Evolutionary conservation across 2,329 filamentous ascomycete genomes (phyloP), one percentile per base, ranked within the genome.

Genomic region (Neurospora crassa): DNA sequence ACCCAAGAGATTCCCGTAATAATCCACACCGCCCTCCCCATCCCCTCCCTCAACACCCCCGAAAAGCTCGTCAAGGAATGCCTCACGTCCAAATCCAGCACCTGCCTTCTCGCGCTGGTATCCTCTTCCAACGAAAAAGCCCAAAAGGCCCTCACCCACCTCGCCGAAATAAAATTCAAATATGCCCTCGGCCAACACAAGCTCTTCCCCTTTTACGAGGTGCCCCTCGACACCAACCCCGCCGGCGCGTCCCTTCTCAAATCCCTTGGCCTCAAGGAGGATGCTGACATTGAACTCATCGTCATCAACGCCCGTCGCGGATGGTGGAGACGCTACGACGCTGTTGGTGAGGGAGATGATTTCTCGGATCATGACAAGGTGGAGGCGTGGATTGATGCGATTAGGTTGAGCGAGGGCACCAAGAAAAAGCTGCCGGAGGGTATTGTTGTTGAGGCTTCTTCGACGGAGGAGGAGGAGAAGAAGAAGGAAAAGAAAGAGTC

Each of bases 351-450:
- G 11, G 88, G 86, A 7, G 77, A 67, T 2, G 83, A 87, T 63
- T 89, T 89, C 67, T 63, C 53, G 14, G 88, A 87, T 70, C 78
- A 85, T 34, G 84, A 87, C 70, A 87, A 86, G 37, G 83, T 99
- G 40, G 93, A 97, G 82, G 83, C 84, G 73, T 99, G 95, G 93
- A 88, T 99, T 72, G 96, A 99, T 78, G 86, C 88, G n/a, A 93
- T 98, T 73, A 90, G 93, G 45, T 87, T 99, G 85, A 93, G 94
- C 69, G 95, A 98, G 78, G 92, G 93, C 2, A 83, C 87, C 72
- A 97, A 95, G 85, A 86, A 89, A 77, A 92, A 90, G 82, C 80
- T 96, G 59, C 92, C 92, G 0, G 86, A 87, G 72, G 87, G 85
- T 1, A 77, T 92, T 41, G 82, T 63, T 34, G 29, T 83, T 18